These are phyloP conservation scores for Litsea cubeba DNA, from an alignment of 164 flowering plant species.

Conservation along the genomic window DNA sequence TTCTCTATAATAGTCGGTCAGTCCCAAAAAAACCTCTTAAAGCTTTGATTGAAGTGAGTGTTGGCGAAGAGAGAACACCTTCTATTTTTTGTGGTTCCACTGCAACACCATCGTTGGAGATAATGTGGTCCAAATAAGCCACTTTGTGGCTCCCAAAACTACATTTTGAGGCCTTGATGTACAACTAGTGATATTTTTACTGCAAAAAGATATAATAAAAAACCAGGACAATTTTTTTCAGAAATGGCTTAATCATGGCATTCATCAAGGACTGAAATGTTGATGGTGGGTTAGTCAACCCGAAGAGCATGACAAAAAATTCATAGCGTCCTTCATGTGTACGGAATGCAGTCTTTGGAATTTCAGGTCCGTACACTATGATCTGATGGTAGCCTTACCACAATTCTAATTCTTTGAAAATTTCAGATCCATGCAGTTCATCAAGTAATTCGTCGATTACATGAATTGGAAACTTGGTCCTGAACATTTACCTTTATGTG, in stretches of 20 bases:
- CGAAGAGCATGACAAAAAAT: neutral
- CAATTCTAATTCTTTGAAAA: neutral
- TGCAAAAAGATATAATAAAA: too few relatives aligned
- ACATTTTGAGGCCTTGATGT: too few relatives aligned
- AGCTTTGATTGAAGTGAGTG: neutral
- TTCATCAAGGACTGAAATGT: neutral
- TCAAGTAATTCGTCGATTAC: too few relatives aligned
- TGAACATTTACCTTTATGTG: too few relatives aligned
- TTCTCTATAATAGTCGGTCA: neutral
- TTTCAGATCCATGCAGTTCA: neutral
- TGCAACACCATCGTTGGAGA: too few relatives aligned
- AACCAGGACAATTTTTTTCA: too few relatives aligned
- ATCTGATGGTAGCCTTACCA: neutral
- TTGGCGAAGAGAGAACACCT: too few relatives aligned
- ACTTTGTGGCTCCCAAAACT: too few relatives aligned
- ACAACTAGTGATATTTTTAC: neutral
- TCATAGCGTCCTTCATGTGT: neutral
- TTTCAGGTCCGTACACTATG: neutral
- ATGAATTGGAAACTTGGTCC: too few relatives aligned
- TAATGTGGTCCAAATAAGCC: too few relatives aligned
- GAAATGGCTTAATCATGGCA: neutral
- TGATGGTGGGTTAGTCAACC: neutral
- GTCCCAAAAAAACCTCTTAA: neutral
- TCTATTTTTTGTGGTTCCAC: too few relatives aligned
- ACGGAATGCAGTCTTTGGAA: neutral